Evolutionary conservation across 2,329 filamentous ascomycete genomes (phyloP), one percentile per base, ranked within the genome.

Genomic region (Coniochaeta prunicola): DNA sequence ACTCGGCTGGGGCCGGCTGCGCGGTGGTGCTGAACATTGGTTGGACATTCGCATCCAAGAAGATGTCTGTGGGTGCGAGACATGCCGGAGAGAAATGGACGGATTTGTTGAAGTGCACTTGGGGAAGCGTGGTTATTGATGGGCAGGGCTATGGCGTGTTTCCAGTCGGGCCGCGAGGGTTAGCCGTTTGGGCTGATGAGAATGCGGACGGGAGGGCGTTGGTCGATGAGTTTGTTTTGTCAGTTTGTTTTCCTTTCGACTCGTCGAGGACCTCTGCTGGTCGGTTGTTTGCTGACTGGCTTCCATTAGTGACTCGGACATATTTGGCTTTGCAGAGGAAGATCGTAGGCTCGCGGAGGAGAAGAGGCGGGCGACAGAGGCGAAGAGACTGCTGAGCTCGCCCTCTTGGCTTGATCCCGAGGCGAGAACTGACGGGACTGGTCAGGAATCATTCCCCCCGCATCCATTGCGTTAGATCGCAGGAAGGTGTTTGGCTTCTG

Each of bases 11-110:
- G 42, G 76, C 69, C 30, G 83, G 83, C 0, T 74, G 84, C 38
- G 82, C 83, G 13, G 82, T 80, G 21, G 71, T 87, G 7, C 76
- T 88, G 71, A 84, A 78, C 48, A 84, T 82, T 63, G 73, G 74
- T 1, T 74, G 73, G 40, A 70, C 74, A 13, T 72, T 70, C 10
- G 70, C 76, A 60, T 85, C 83, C 66, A 78, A 67, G 60, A 33
- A 74, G 60, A 89, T 90, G 86, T 80, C 77, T 60, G 83, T 88
- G 13, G 87, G 86, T 0, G 69, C 76, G 56, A 71, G 73, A 55
- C 83, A 86, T 66, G 76, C 76, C 0, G 84, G 82, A 0, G 82
- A 89, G 71, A 69, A 73, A 40, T 89, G 86, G 86, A 84, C 81
- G 0, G 86, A 90, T 72, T 66, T 89, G 1, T 68, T 86, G 57